A percentile compares a stretch with the other conserved stretches of the same genome.
Evolutionary conservation across 2,329 filamentous ascomycete genomes (phyloP).

Genomic region (Fusarium sp.): DNA sequence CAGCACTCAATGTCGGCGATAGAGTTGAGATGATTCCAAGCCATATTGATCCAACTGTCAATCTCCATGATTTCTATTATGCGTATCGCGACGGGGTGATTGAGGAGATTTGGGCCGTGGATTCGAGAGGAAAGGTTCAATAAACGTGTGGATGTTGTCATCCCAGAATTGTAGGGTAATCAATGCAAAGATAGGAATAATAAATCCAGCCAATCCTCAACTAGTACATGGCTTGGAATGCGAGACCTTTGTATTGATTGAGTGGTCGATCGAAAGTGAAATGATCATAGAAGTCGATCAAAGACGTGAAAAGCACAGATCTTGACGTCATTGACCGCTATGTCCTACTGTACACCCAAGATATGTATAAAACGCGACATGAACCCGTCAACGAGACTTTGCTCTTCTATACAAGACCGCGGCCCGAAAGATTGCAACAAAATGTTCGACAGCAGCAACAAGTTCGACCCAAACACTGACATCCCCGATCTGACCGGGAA

Average conservation of each 20-base stretch:
- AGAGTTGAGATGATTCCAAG: conserved; percentile 36
- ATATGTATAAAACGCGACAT: neutral
- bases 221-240: too few relatives aligned
- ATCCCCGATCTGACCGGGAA: conserved; percentile 8
- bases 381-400: neutral
- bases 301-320: neutral
- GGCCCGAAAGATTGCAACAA: too few relatives aligned
- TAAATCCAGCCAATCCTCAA: too few relatives aligned
- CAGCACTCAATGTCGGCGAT: conserved; percentile 11
- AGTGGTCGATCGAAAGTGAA: neutral
- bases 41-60: conserved; percentile 37
- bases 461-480: conserved; percentile 7
- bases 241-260: neutral
- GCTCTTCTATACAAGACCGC: too few relatives aligned
- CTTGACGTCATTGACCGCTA: neutral
- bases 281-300: neutral
- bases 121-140: conserved; percentile 35
- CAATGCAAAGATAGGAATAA: too few relatives aligned
- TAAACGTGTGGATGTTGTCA: neutral
- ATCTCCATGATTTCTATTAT: conserved; percentile 36
- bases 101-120: conserved; percentile 33
- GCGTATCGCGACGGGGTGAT: conserved; percentile 11
- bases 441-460: conserved; percentile 3
- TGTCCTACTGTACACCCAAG: neutral
- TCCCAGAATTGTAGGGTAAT: too few relatives aligned